phyloP scores from a whole-genome alignment of 305 asterid species.

The Fraxinus latifolia region DNA sequence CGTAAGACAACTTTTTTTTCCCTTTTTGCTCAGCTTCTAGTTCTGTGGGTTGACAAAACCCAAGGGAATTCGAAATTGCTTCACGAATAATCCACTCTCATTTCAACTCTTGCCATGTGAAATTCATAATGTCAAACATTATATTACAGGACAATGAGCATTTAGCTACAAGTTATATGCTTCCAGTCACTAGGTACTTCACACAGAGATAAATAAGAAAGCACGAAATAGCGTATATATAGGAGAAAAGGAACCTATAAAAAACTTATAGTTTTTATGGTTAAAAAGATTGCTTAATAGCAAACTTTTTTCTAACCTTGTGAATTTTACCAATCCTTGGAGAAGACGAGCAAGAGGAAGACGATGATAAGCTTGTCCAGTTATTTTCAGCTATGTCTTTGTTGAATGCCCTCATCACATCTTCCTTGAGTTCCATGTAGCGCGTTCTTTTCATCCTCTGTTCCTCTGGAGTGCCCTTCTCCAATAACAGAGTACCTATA shows the following conservation, averaged over 20 bases:
- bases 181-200: neutral
- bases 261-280: neutral
- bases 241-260: neutral
- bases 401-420: constrained; percentile 66
- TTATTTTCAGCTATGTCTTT: constrained; percentile 67
- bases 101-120: neutral
- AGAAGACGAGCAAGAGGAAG: constrained; percentile 57
- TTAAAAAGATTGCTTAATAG: neutral
- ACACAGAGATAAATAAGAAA: neutral
- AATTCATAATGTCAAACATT: neutral
- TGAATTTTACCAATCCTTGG: constrained; percentile 34
- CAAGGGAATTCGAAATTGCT: neutral
- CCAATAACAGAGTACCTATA: constrained; percentile 49
- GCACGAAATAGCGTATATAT: neutral
- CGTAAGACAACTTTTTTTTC: neutral
- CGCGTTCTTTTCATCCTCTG: constrained; percentile 56
- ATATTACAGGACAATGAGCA: neutral
- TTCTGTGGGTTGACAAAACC: neutral
- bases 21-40: neutral
- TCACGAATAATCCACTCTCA: neutral
- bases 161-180: neutral
- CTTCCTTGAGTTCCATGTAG: constrained; percentile 68
- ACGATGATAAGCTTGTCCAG: constrained; percentile 33
- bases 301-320: constrained; percentile 37
- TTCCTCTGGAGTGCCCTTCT: constrained; percentile 65